Conservation (phyloP, 2,329 filamentous ascomycete genomes). For the Aureobasidium sp. region DNA sequence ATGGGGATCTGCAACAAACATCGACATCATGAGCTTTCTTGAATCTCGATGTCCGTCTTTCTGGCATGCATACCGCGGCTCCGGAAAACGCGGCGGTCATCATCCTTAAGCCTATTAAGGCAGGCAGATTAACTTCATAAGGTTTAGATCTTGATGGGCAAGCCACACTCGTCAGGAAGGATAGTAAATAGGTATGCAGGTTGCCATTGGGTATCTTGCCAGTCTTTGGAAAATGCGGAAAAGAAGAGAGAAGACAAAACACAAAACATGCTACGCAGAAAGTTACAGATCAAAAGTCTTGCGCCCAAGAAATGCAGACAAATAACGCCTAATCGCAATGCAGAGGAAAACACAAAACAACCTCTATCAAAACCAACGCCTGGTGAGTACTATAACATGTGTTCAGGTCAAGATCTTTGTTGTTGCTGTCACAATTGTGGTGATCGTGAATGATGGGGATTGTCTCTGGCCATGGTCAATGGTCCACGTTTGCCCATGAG, state of each 20-base stretch:
- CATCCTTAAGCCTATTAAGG: not conserved
- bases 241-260: not conserved
- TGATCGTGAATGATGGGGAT: not conserved
- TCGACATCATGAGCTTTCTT: not conserved
- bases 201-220: conserved; percentile 4
- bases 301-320: not conserved
- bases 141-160: not conserved
- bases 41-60: not conserved
- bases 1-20: not conserved
- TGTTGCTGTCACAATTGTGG: not conserved
- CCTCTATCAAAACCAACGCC: not conserved
- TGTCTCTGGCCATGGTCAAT: conserved; percentile 16
- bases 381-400: not conserved
- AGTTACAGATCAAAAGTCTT: not conserved
- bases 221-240: not conserved
- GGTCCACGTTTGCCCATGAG: conserved; percentile 12
- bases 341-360: not conserved
- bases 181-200: not conserved
- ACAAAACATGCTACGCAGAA: not conserved
- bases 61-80: not conserved
- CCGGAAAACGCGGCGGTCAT: not conserved
- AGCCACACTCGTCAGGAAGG: not conserved
- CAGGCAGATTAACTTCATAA: not conserved
- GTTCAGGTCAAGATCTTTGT: not conserved
- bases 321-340: not conserved